A percentile compares a stretch with the other conserved stretches of the same genome.
phyloP scores from a whole-genome alignment of 495 filamentous ascomycete genomes.

The Penicillium fimorum region DNA sequence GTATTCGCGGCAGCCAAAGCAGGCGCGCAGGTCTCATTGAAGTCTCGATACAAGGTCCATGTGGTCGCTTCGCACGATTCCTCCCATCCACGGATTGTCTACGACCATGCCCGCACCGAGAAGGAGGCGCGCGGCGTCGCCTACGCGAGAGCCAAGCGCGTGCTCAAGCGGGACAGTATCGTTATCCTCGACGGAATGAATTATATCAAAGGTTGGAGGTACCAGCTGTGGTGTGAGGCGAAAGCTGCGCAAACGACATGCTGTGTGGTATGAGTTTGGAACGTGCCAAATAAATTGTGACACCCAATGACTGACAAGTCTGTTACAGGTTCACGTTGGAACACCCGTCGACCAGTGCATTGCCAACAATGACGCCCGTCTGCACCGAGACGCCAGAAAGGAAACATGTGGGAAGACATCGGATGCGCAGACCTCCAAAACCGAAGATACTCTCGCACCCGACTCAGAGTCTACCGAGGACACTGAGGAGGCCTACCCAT shows the following conservation, averaged over 20 bases:
- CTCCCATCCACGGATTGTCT: conserved; percentile 47
- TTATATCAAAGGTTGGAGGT: conserved; percentile 97
- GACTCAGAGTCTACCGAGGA: conserved; percentile 25
- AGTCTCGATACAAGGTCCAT: conserved; percentile 52
- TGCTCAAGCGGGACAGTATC: conserved; percentile 72
- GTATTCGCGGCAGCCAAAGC: conserved; percentile 54
- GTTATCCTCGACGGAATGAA: conserved; percentile 89
- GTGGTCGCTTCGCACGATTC: conserved; percentile 56
- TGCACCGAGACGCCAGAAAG: conserved; percentile 20
- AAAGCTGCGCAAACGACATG: conserved; percentile 80
- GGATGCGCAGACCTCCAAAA: not conserved
- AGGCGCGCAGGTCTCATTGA: conserved; percentile 41
- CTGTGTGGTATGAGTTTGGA: conserved; percentile 62
- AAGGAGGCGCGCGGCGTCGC: conserved; percentile 89
- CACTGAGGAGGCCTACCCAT: conserved; percentile 57
- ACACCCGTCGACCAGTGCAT: conserved; percentile 66
- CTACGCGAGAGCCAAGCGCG: conserved; percentile 82
- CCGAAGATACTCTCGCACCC: conserved; percentile 2
- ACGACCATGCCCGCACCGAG: conserved; percentile 65
- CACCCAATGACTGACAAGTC: conserved; percentile 14
- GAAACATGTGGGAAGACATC: not conserved
- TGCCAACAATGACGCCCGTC: conserved; percentile 43
- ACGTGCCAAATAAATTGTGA: not conserved
- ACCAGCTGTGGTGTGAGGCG: conserved; percentile 92
- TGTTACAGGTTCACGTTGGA: conserved; percentile 69